These are phyloP conservation scores for Hebeloma cylindrosporum DNA, from an alignment of 768 basidiomycete species.

Conservation along the genomic window DNA sequence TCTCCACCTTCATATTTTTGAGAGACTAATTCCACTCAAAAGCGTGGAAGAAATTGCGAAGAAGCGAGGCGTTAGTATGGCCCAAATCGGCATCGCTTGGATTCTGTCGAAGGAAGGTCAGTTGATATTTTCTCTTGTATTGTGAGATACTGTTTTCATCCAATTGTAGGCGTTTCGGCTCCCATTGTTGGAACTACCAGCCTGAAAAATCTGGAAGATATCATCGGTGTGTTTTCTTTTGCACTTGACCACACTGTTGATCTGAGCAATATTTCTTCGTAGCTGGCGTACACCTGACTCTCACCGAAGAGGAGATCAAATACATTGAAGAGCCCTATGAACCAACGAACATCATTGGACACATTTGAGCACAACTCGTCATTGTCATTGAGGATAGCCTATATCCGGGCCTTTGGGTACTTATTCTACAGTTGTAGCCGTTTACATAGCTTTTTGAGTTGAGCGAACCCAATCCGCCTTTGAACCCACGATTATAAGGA, in stretches of 20 bases:
- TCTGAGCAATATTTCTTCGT: not conserved
- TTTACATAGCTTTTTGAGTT: not conserved
- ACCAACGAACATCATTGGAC: slow-evolving; percentile 46
- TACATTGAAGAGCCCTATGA: slow-evolving; percentile 53
- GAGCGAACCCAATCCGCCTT: too few species aligned
- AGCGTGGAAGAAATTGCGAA: slow-evolving; percentile 57
- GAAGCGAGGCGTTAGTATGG: slow-evolving; percentile 53
- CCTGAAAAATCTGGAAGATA: slow-evolving; percentile 45
- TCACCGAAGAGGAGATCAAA: slow-evolving; percentile 41
- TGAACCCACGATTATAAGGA: too few species aligned
- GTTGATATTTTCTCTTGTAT: too few species aligned
- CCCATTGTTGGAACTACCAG: slow-evolving; percentile 52
- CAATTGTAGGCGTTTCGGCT: slow-evolving; percentile 42
- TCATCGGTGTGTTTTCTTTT: slow-evolving; percentile 33
- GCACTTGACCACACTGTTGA: not conserved
- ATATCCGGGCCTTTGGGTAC: too few species aligned
- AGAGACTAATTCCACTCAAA: slow-evolving; percentile 11
- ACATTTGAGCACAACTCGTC: too few species aligned
- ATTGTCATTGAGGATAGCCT: too few species aligned
- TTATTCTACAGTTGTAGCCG: too few species aligned
- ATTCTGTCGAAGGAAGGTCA: slow-evolving; percentile 14
- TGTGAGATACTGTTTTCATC: not conserved
- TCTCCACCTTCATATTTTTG: not conserved
- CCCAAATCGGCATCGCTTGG: slow-evolving; percentile 56
- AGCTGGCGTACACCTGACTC: slow-evolving; percentile 41